Base-by-base conservation (phyloP, 345 rosid species). In the Pugionium cornutum region DNA sequence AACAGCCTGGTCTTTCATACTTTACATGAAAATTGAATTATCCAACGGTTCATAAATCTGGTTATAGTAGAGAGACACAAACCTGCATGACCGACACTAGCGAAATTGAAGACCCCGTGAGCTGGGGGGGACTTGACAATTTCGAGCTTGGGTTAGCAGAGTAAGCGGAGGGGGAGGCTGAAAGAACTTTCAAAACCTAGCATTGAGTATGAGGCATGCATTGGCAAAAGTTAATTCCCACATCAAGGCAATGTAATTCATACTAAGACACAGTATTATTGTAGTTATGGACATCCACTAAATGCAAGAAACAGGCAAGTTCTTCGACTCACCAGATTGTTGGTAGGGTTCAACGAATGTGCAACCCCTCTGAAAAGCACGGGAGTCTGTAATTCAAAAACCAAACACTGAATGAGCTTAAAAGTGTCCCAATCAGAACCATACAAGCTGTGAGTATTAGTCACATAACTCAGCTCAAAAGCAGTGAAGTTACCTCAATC, bases 161-260 rank as follows among this genome's bases (percentile, higher is more conserved):
- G 80, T 87, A 87, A n/a, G 90, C 88, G 5, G 86, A 76, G 51
- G 86, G 78, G 64, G 89, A 85, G 5, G 89, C 86, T 25, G 87
- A 85, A 29, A 83, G 89, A 39, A 85, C 87, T 77, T 82, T 80
- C 77, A 77, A 68, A 63, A 78, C 88, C 94, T 85, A 69, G 31
- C 31, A 69, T 52, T 61, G 58, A 26, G 48, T 5, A 54, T 2
- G 34, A 58, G 32, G 62, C 55, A 66, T 66, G 35, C 10, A 53
- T 32, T 26, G 28, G 45, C 44, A 61, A 47, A 33, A 40, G 18
- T 53, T 53, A 37, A 28, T 53, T 25, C 51, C 49, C 58, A 51
- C 45, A 59, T 9, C 46, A 31, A 66, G 35, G 56, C 57, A 59
- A 7, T 10, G 51, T 45, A 36, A 51, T 37, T 50, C 49, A 58